Base-by-base conservation (phyloP, 2,329 filamentous ascomycete genomes). In the Lasiodiplodia theobromae region DNA sequence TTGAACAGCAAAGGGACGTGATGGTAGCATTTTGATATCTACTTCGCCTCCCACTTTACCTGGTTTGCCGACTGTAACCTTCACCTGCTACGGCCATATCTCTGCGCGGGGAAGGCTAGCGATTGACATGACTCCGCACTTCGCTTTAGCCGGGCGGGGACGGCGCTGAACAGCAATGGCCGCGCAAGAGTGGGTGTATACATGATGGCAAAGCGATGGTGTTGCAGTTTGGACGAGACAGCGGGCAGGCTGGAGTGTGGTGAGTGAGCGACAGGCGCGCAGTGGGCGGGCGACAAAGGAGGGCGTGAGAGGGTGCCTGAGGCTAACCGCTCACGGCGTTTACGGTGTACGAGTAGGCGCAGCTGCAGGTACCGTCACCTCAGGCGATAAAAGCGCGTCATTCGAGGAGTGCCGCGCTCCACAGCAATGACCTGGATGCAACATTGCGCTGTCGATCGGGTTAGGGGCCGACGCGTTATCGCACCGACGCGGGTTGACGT, bases 51-150 rank as follows among this genome's bases (percentile, higher is more conserved):
- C 58, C 58, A 63, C 58, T 63, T 49, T 52, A 52, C 44, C 57
- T 47, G n/a, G 23, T 37, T 44, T 58, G 54, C 25, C 60, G 60
- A 52, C 11, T 64, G 60, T 38, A 64, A 64, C 60, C 44, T n/a
- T 52, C 60, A 64, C 60, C 60, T 64, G 31, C 60, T 40, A 64
- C 60, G 28, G 60, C n/a, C n/a, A 52, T 64, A 64, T 64, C 60
- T 64, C 60, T 51, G 28, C 10, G 57, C 54, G 38, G 57, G 38
- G 44, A 18, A 47, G 11, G 58, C 58, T 63, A 63, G 58, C 12
- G 28, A 51, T 25, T 44, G 37, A 25, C 60, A 37, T 64, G 47
- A 52, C 60, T 52, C 28, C 47, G 47, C 11, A 28, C 28, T 8
- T 16, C 47, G 31, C 28, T 52, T 64, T 49, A 52, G 34, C 60